Evolutionary conservation across 2,329 filamentous ascomycete species (phyloP).

Genomic region (Cercospora sojina): DNA sequence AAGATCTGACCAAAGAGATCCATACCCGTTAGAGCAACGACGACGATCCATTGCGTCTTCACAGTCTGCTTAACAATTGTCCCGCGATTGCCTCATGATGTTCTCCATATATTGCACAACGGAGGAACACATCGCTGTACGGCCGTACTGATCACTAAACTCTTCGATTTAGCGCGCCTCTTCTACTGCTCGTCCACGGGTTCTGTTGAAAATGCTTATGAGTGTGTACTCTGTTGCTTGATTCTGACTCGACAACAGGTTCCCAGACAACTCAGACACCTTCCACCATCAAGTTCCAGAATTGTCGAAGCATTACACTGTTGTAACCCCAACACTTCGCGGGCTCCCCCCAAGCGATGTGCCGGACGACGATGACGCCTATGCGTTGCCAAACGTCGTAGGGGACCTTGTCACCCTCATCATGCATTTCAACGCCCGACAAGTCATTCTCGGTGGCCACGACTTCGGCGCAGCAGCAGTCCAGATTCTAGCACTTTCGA

Average conservation of each 20-base stretch:
- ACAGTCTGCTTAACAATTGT: neutral
- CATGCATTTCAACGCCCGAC: neutral
- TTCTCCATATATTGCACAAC: neutral
- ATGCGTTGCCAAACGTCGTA: neutral
- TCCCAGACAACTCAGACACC: neutral
- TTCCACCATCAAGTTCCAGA: slow-evolving; percentile 7
- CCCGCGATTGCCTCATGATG: neutral
- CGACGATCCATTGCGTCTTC: neutral
- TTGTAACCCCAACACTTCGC: slow-evolving; percentile 5
- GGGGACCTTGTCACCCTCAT: slow-evolving; percentile 4
- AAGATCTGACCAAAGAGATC: neutral
- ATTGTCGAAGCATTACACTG: slow-evolving; percentile 8
- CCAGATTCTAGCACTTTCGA: neutral
- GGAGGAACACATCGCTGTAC: neutral
- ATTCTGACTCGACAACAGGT: no score
- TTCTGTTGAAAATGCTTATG: no score
- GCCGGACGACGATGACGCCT: neutral
- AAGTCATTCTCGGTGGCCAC: neutral
- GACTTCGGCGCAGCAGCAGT: neutral
- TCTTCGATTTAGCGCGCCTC: neutral
- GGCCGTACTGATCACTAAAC: neutral
- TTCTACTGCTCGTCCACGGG: slow-evolving; percentile 6
- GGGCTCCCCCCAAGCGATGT: slow-evolving; percentile 3
- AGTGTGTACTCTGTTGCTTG: no score
- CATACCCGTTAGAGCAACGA: neutral